These are phyloP conservation scores for Parmelia sp. DNA, from an alignment of 495 filamentous ascomycete genomes.

Conservation along the genomic window DNA sequence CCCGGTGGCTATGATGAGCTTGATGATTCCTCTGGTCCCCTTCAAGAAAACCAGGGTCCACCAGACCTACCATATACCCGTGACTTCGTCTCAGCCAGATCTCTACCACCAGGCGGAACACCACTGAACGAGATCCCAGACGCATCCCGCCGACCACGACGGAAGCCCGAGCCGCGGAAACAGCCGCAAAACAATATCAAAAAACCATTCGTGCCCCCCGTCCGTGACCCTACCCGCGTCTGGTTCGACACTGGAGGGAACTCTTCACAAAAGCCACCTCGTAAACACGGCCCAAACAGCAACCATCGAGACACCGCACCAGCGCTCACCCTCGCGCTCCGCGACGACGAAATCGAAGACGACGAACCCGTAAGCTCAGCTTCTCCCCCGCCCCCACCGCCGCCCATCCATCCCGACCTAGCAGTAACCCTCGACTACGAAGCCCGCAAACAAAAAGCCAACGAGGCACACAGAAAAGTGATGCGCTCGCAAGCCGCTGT, in stretches of 20 bases:
- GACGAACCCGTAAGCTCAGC: neutral
- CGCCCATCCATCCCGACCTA: conserved; percentile 25
- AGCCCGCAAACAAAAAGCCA: conserved; percentile 30
- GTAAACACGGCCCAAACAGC: neutral
- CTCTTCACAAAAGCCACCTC: neutral
- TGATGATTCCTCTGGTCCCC: neutral
- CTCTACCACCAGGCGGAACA: conserved; percentile 22
- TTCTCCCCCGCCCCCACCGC: neutral
- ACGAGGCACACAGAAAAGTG: conserved; percentile 25
- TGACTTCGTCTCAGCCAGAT: conserved; percentile 24
- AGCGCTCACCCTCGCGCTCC: conserved; percentile 5
- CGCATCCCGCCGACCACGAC: conserved; percentile 17
- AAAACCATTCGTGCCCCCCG: conserved; percentile 35
- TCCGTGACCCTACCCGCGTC: conserved; percentile 23
- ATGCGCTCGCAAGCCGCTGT: conserved; percentile 20
- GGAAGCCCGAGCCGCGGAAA: conserved; percentile 12
- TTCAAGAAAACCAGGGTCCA: conserved; percentile 2
- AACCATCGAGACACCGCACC: neutral
- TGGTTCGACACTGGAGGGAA: conserved; percentile 30
- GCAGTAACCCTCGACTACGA: conserved; percentile 35
- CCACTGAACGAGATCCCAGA: conserved; percentile 27
- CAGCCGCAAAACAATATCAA: conserved; percentile 24
- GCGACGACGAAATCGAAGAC: conserved; percentile 19
- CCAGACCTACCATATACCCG: conserved; percentile 4
- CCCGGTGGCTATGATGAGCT: neutral